These are phyloP conservation scores for Oryza officinalis DNA, from an alignment of 176 grass and related monocot species.

Conservation along the genomic window DNA sequence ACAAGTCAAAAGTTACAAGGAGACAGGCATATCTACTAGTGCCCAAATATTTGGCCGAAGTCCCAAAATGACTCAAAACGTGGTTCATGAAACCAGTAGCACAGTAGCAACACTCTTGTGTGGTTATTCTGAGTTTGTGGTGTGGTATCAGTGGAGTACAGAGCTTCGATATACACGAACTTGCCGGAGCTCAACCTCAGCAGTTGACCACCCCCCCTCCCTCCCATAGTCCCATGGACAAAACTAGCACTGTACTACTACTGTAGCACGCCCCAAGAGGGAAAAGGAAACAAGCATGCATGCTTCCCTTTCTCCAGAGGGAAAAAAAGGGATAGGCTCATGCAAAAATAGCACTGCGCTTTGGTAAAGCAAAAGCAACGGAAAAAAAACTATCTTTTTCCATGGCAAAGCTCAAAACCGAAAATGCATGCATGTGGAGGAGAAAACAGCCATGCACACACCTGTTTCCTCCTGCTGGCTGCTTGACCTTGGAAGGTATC, in stretches of 20 bases:
- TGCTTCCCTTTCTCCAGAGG: conserved; percentile 17
- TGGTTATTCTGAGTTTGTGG: too few relatives aligned
- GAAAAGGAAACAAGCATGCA: conserved; percentile 7
- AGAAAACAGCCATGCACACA: not conserved
- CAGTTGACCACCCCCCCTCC: conserved; percentile 8
- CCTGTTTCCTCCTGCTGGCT: not conserved
- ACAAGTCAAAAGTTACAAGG: not conserved
- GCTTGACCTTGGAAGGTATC: conserved; percentile 17
- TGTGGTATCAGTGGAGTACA: too few relatives aligned
- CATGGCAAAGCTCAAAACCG: not conserved
- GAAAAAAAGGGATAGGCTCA: not conserved
- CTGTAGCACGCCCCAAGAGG: not conserved
- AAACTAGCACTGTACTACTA: not conserved
- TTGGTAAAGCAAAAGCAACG: conserved; percentile 39
- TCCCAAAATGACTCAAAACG: not conserved
- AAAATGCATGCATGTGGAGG: not conserved
- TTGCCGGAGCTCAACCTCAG: not conserved
- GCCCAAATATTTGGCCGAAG: not conserved
- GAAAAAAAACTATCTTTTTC: not conserved
- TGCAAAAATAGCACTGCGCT: not conserved
- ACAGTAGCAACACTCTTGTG: too few relatives aligned
- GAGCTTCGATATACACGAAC: too few relatives aligned
- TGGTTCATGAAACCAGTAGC: conserved; percentile 14
- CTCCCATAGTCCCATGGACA: not conserved
- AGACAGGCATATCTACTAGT: conserved; percentile 9